Evolutionary conservation across 2,329 filamentous ascomycete species (phyloP), one percentile per base, ranked within the genome.

Genomic region (Aspergillus clavatus): DNA sequence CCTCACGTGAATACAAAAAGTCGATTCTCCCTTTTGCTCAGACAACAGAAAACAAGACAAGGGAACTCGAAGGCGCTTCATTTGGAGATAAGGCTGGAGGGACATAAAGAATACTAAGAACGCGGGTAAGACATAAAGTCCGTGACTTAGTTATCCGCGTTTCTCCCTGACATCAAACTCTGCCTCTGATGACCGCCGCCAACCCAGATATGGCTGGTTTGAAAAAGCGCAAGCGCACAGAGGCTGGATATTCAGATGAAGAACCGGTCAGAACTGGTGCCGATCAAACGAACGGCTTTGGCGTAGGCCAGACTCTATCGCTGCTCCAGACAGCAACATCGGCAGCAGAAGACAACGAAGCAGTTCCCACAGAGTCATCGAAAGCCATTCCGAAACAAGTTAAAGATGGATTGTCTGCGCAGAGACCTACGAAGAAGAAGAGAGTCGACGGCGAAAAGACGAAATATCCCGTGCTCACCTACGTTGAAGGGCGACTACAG

Each of bases 401-500:
- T 40, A 37, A 56, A 51, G 39, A 55, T 47, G 40, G 59, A 47
- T 40, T 50, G 46, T 36, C 43, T 24, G 44, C 28, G 19, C 40
- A 50, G 36, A 54, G 58, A 38, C 40, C 52, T 3, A 36, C 53
- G 21, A 65, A 65, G 50, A 65, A 53, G 54, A 66, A 59, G 37
- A 63, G 60, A 31, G 58, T 65, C 5, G 66, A 70, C 39, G 67
- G 68, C 2, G 65, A 69, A 33, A 73, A 71, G 51, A 63, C 64
- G 33, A 76, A 77, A 55, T 78, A 78, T 50, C 77, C 77, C 2
- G 66, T 70, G 19, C 72, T 83, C 37, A 72, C 69, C 8, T 78
- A 80, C 52, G 64, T 74, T 7, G 70, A 77, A 45, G 72, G 77
- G n/a, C 73, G 72, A 18, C 62, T 81, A 31, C 72, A 80, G 49